Evolutionary conservation across 306 rosid species (phyloP).

Genomic region (Glycine tomentella): DNA sequence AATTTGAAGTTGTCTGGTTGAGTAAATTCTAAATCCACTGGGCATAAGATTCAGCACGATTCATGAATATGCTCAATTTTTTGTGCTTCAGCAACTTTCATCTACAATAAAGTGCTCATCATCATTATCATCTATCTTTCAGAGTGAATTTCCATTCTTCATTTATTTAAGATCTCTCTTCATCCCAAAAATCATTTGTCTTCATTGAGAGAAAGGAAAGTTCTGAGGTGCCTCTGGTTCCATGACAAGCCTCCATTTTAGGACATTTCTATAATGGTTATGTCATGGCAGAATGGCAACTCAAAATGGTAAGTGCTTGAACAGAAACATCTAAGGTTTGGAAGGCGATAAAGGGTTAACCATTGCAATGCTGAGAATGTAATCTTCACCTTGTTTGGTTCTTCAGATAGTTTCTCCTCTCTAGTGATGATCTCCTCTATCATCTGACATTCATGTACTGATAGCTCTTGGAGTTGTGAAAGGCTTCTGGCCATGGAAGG

Average conservation of each 20-base stretch:
- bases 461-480: no score
- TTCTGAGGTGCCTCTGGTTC: slow-evolving; percentile 24
- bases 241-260: slow-evolving; percentile 36
- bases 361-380: not conserved
- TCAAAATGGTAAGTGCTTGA: slow-evolving; percentile 16
- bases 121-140: not conserved
- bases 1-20: not conserved
- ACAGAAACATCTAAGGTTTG: not conserved
- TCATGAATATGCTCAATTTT: not conserved
- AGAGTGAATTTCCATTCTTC: not conserved
- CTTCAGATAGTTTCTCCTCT: not conserved
- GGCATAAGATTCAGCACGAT: not conserved
- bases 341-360: slow-evolving; percentile 11
- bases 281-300: slow-evolving; percentile 1
- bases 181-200: not conserved
- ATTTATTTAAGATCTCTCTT: not conserved
- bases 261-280: slow-evolving; percentile 34
- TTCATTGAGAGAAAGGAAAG: not conserved
- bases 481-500: no score
- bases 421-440: no score
- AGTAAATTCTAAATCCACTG: not conserved
- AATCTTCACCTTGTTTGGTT: not conserved
- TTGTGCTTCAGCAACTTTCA: not conserved
- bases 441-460: no score
- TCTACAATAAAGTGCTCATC: slow-evolving; percentile 4